Evolutionary conservation across 768 basidiomycete species (phyloP).

Genomic region (Naematelia encephala): DNA sequence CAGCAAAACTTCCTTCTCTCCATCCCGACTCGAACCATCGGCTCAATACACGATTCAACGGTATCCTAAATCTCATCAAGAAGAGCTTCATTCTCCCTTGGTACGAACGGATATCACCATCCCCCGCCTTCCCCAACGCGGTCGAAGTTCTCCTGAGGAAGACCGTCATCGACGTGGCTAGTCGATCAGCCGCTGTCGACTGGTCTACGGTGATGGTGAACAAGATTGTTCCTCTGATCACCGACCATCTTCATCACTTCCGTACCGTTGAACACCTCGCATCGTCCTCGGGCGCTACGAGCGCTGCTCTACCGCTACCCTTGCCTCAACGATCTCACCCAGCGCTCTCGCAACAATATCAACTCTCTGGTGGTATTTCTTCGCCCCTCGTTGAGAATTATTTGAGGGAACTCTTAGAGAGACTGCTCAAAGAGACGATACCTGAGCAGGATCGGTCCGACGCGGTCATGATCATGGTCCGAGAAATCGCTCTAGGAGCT

Average conservation of each 20-base stretch:
- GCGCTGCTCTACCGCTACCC: constrained; percentile 31
- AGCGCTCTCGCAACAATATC: constrained; percentile 21
- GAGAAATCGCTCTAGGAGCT: constrained; percentile 78
- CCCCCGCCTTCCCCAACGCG: constrained; percentile 81
- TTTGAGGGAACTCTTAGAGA: constrained; percentile 67
- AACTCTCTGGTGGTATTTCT: constrained; percentile 51
- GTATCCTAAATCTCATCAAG: constrained; percentile 73
- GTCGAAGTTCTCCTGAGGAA: constrained; percentile 72
- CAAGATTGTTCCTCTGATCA: constrained; percentile 82
- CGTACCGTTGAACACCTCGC: constrained; percentile 68
- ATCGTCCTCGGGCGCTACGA: constrained; percentile 19
- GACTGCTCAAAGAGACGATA: constrained; percentile 66
- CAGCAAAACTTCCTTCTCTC: constrained; percentile 54
- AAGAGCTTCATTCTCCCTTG: constrained; percentile 84
- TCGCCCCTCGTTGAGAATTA: constrained; percentile 86
- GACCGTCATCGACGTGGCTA: constrained; percentile 60
- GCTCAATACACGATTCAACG: constrained; percentile 70
- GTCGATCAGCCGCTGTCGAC: constrained; percentile 63
- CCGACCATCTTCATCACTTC: constrained; percentile 82
- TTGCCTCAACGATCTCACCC: constrained; percentile 29
- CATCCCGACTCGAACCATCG: constrained; percentile 60
- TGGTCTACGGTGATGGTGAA: constrained; percentile 72
- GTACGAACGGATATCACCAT: constrained; percentile 82
- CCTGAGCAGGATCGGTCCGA: constrained; percentile 74
- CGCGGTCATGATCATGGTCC: constrained; percentile 66